These are phyloP conservation scores for Xylariales sp. DNA, from an alignment of 2,329 filamentous ascomycete species.

Conservation along the genomic window DNA sequence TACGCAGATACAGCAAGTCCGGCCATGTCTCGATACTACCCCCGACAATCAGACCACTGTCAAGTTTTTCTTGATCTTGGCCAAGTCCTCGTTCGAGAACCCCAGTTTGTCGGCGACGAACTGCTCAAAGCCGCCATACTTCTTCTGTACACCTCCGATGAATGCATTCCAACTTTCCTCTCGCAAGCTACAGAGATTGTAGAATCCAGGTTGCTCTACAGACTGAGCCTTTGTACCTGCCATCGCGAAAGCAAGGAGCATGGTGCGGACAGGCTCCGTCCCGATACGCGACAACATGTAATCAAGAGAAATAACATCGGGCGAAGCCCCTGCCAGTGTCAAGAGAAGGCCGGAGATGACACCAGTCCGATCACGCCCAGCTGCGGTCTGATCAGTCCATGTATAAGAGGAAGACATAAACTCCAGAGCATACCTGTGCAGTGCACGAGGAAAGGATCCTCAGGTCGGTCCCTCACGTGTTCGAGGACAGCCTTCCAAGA, in stretches of 20 bases:
- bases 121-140: conserved; percentile 44
- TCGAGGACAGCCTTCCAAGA: conserved; percentile 41
- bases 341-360: conserved; percentile 47
- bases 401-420: neutral
- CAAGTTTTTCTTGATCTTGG: conserved; percentile 43
- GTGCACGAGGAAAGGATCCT: conserved; percentile 46
- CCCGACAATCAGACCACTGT: conserved; percentile 13
- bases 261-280: conserved; percentile 44
- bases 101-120: conserved; percentile 42
- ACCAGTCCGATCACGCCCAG: conserved; percentile 51
- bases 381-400: conserved; percentile 23
- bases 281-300: conserved; percentile 52
- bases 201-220: conserved; percentile 41
- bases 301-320: conserved; percentile 40
- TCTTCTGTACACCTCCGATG: conserved; percentile 33
- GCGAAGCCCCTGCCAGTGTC: conserved; percentile 41
- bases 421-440: conserved; percentile 41
- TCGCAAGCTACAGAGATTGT: conserved; percentile 41
- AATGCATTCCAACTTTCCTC: conserved; percentile 42
- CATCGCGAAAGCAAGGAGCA: conserved; percentile 39
- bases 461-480: conserved; percentile 40
- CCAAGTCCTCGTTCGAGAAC: conserved; percentile 41
- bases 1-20: too few relatives aligned
- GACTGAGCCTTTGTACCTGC: conserved; percentile 30
- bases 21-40: too few relatives aligned